Evolutionary conservation across 2,329 filamentous ascomycete genomes (phyloP).

Genomic region (Celoporthe dispersa): DNA sequence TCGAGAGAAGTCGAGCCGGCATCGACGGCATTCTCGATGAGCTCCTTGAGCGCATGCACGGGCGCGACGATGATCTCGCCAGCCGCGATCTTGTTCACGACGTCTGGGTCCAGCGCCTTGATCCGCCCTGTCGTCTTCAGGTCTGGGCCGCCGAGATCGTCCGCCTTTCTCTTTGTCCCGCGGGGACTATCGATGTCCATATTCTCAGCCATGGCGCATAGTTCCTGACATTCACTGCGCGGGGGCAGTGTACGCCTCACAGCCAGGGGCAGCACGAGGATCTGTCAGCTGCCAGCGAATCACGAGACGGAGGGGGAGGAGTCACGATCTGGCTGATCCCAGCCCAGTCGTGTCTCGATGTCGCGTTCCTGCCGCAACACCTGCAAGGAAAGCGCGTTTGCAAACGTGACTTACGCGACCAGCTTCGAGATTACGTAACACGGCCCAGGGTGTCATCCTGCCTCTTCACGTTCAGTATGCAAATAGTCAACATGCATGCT

Average conservation of each 20-base stretch:
- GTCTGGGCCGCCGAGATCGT: slow-evolving; percentile 35
- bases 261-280: background rate
- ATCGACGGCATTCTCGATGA: slow-evolving; percentile 97
- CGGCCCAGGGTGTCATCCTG: background rate
- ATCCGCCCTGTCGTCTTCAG: slow-evolving; percentile 20
- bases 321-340: background rate
- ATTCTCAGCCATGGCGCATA: slow-evolving; percentile 39
- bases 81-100: slow-evolving; percentile 98
- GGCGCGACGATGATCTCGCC: slow-evolving; percentile 98
- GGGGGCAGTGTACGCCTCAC: background rate
- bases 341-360: background rate
- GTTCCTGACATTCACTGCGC: slow-evolving; percentile 3
- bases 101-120: slow-evolving; percentile 84
- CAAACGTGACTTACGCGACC: background rate
- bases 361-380: background rate
- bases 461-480: background rate
- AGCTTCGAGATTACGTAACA: background rate
- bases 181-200: slow-evolving; percentile 51
- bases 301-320: background rate
- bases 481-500: background rate
- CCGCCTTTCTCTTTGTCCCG: slow-evolving; percentile 56
- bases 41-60: slow-evolving; percentile 92
- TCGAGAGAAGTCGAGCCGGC: slow-evolving; percentile 93
- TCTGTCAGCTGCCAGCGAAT: background rate
- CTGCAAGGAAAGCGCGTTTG: slow-evolving; percentile 2